Evolutionary conservation across 768 basidiomycete genomes (phyloP), one percentile per base, ranked within the genome.

Genomic region (Termitomyces eurrhizus): DNA sequence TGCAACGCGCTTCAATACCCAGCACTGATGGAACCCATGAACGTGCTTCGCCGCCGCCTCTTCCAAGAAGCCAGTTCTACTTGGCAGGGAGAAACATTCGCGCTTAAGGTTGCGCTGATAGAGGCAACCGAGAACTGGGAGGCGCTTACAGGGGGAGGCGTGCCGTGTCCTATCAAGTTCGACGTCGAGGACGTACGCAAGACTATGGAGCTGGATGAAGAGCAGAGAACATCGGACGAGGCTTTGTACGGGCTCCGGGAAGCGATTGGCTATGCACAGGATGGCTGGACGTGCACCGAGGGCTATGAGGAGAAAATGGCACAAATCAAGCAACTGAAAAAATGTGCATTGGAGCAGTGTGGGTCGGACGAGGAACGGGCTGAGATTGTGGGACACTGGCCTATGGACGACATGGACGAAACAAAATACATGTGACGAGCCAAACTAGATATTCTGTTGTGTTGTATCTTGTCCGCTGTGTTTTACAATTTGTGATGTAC

Each of bases 71-170:
- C 35, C 6, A 35, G 35, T 35, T 8, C 7, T 7, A 3, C 74
- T 8, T 84, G 82, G 82, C 79, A 80, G 68, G 82, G 80, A 60
- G 81, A 83, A 65, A 80, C 78, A 62, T 66, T 69, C 71, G 74
- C 57, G 52, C 74, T 83, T 70, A 82, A 82, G 73, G 66, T 61
- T 70, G 66, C 72, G 62, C 78, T 84, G 1, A 79, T 83, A 64
- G 53, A 75, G 52, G 79, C 74, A 61, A 76, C 72, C 64, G 63
- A 81, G 66, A 69, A 59, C 0, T 82, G 80, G 80, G 70, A 73
- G 71, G 64, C 11, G 64, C 75, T 83, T 63, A 68, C 74, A 52
- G 75, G 71, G 58, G 73, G 52, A 68, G 72, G 68, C 33, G 56
- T 36, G 60, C 73, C 78, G 68, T 82, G 79, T 75, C 80, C 81